Conservation (phyloP, 2,329 filamentous ascomycete species). For the Phyllosticta ampelicida region DNA sequence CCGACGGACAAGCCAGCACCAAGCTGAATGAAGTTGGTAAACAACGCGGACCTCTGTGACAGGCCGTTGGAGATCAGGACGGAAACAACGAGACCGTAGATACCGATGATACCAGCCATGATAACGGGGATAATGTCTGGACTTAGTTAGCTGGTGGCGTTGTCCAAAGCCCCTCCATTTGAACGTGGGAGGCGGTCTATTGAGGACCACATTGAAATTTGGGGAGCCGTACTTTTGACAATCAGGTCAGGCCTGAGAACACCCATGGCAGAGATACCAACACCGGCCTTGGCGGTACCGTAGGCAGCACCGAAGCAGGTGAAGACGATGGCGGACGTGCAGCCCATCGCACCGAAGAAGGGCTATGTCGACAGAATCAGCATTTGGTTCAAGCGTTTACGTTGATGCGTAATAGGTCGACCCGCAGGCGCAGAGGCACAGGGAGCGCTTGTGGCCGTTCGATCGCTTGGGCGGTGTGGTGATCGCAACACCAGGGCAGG, state of each 20-base stretch:
- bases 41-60: slow-evolving; percentile 36
- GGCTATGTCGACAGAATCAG: slow-evolving; percentile 40
- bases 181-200: slow-evolving; percentile 7
- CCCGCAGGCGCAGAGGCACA: slow-evolving; percentile 7
- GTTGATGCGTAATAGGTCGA: neutral
- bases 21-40: slow-evolving; percentile 43
- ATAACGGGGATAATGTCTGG: slow-evolving; percentile 98
- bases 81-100: slow-evolving; percentile 53
- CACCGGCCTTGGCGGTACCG: slow-evolving; percentile 97
- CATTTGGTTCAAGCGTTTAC: slow-evolving; percentile 7
- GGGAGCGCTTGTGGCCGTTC: slow-evolving; percentile 13
- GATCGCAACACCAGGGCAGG: slow-evolving; percentile 11
- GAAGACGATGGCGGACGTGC: slow-evolving; percentile 90
- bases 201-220: neutral
- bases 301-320: slow-evolving; percentile 95
- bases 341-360: slow-evolving; percentile 97
- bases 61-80: slow-evolving; percentile 45
- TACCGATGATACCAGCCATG: slow-evolving; percentile 99
- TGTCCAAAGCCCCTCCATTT: slow-evolving; percentile 11
- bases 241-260: slow-evolving; percentile 95
- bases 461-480: neutral
- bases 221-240: slow-evolving; percentile 81
- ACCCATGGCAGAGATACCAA: slow-evolving; percentile 97
- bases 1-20: slow-evolving; percentile 50
- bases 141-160: slow-evolving; percentile 10